Evolutionary conservation across 352 stramenopile genomes (phyloP).

Genomic region (Lagenidium sp.): DNA sequence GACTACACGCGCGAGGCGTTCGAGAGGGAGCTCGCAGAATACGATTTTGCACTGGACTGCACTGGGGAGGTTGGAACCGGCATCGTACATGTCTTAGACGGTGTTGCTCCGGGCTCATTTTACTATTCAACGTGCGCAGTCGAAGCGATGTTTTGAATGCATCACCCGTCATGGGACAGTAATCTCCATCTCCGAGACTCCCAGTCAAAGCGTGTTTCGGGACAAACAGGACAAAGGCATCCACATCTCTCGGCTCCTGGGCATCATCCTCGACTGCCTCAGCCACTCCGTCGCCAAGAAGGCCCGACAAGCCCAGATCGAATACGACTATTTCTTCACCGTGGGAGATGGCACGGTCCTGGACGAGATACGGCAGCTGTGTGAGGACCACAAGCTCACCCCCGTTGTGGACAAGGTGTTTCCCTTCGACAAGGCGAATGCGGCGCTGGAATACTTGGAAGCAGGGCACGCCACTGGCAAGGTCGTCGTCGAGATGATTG

Average conservation of each 20-base stretch:
- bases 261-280: conserved; percentile 42
- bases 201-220: conserved; percentile 25
- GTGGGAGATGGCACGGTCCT: conserved; percentile 28
- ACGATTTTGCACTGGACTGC: conserved; percentile 72
- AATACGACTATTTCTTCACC: conserved; percentile 51
- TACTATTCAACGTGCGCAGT: conserved; percentile 20
- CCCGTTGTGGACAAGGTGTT: conserved; percentile 66
- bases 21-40: conserved; percentile 55
- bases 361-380: conserved; percentile 39
- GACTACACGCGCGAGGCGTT: conserved; percentile 62
- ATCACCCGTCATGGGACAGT: conserved; percentile 41
- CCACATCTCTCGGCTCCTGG: conserved; percentile 33
- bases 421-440: conserved; percentile 51
- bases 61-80: conserved; percentile 41
- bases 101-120: no score
- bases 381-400: conserved; percentile 27
- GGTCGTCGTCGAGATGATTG: conserved; percentile 50
- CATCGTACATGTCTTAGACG: no score
- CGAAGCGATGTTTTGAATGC: conserved; percentile 54
- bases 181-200: conserved; percentile 52
- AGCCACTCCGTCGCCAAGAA: conserved; percentile 46
- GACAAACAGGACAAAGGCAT: conserved; percentile 21
- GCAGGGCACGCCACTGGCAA: conserved; percentile 49
- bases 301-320: conserved; percentile 33
- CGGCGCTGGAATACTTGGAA: conserved; percentile 58